A percentile compares a stretch with the other conserved stretches of the same genome.
Evolutionary conservation across 225 moss, liverwort and hornwort species (phyloP).

Genomic region (Lunularia cruciata): DNA sequence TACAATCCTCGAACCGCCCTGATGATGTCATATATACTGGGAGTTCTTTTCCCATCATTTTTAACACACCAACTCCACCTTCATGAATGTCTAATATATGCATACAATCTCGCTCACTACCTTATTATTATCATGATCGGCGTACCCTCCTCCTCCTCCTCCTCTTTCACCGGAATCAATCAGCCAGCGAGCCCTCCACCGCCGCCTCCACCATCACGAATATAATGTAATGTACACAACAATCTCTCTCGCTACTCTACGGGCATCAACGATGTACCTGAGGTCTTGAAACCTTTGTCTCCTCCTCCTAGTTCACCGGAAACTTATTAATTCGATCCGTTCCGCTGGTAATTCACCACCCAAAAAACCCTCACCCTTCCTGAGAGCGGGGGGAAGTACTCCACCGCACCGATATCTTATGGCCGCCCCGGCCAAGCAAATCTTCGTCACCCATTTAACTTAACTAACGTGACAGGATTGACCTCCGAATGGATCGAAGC

Average conservation of each 20-base stretch:
- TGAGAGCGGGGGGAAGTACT: background rate
- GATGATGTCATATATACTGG: conserved; percentile 1
- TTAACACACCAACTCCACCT: background rate
- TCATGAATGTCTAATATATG: too few species aligned
- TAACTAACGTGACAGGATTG: background rate
- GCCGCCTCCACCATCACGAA: too few species aligned
- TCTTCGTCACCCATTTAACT: background rate
- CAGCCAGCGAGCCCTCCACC: background rate
- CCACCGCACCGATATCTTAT: background rate
- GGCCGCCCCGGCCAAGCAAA: background rate
- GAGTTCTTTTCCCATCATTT: background rate
- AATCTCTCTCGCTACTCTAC: conserved; percentile 3
- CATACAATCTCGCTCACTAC: too few species aligned
- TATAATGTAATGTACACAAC: background rate
- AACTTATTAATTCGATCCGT: background rate
- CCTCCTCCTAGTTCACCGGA: background rate
- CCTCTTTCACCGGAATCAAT: too few species aligned
- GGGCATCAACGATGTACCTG: too few species aligned
- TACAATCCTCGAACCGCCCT: background rate
- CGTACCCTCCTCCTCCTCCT: too few species aligned
- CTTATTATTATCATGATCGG: too few species aligned
- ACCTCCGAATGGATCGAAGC: background rate
- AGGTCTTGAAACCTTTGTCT: background rate
- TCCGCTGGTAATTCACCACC: conserved; percentile 1
- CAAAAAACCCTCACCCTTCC: conserved; percentile 1